Evolutionary conservation across 306 rosid species (phyloP).

Genomic region (Alnus rubra): DNA sequence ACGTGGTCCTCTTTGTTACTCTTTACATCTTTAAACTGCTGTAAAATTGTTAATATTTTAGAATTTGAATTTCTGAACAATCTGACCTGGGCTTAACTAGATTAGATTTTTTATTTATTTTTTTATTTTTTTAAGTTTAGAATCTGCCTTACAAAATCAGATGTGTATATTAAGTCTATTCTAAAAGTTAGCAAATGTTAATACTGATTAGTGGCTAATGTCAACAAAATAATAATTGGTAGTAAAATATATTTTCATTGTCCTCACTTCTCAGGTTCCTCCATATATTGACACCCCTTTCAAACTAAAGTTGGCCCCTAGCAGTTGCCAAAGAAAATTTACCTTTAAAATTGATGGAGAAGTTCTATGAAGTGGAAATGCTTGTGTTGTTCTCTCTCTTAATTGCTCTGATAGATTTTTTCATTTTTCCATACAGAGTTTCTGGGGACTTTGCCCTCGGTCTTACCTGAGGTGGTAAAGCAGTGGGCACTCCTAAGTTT

Average conservation of each 20-base stretch:
- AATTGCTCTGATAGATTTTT: neutral
- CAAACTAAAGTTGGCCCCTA: constrained; percentile 7
- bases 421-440: neutral
- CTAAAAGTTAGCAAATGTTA: neutral
- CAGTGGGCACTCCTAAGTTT: neutral
- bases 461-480: neutral
- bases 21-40: neutral
- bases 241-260: neutral
- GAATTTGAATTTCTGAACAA: neutral
- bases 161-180: neutral
- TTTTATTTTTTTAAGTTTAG: neutral
- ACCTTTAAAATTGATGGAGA: constrained; percentile 5
- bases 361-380: constrained; percentile 15
- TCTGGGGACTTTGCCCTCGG: neutral
- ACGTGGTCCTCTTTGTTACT: neutral
- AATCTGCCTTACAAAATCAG: neutral
- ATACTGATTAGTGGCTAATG: constrained; percentile 17
- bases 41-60: neutral
- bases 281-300: constrained; percentile 10
- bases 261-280: constrained; percentile 13
- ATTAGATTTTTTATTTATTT: neutral
- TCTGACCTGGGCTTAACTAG: neutral
- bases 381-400: constrained; percentile 20
- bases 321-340: constrained; percentile 6
- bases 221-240: neutral